Evolutionary conservation across 2,329 filamentous ascomycete species (phyloP).

Genomic region (Colletotrichum sp.): DNA sequence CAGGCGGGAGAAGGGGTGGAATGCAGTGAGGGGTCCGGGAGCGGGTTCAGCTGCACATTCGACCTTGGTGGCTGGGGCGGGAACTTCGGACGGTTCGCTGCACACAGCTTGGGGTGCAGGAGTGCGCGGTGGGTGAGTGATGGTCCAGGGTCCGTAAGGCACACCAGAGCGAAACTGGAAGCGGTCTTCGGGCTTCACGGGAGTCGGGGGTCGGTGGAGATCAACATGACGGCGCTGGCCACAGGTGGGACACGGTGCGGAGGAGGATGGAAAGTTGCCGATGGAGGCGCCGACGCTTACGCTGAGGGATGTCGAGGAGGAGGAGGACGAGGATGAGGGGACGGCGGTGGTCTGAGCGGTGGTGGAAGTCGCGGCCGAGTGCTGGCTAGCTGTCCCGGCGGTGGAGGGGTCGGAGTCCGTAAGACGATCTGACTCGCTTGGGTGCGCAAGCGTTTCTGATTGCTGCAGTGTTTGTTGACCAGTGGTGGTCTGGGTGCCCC

Average conservation of each 20-base stretch:
- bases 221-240: constrained; percentile 15
- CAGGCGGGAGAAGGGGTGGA: constrained; percentile 43
- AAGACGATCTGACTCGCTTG: constrained; percentile 1
- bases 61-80: background rate
- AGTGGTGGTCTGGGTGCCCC: constrained; percentile 10
- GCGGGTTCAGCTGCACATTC: background rate
- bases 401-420: constrained; percentile 8
- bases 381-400: background rate
- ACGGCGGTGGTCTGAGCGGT: constrained; percentile 13
- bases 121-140: background rate
- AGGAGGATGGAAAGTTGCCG: constrained; percentile 7
- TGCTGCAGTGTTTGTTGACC: background rate
- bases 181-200: constrained; percentile 16
- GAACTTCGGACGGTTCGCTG: background rate
- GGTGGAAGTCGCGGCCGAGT: constrained; percentile 9
- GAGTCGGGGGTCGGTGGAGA: constrained; percentile 16
- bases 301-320: constrained; percentile 15
- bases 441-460: background rate
- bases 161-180: constrained; percentile 19
- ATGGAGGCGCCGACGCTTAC: constrained; percentile 14
- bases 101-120: background rate
- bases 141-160: constrained; percentile 13
- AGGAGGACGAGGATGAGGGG: constrained; percentile 2
- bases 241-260: constrained; percentile 14
- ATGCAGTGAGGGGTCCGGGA: background rate